Conservation (phyloP, 371 early-diverging fungal genomes). For the Dinochytrium kinnereticum region DNA sequence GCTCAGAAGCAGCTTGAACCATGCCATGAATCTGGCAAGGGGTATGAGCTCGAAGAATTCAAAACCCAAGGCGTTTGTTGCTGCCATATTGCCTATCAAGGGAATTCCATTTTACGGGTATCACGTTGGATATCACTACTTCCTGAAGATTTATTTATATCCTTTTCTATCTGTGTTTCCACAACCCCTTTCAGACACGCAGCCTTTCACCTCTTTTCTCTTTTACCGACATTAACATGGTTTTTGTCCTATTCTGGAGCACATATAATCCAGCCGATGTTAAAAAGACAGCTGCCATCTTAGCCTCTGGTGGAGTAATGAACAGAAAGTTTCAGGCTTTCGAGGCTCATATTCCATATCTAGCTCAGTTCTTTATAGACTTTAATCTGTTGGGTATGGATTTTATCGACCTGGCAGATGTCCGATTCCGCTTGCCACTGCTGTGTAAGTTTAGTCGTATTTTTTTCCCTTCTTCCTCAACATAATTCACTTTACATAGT, state of each 20-base stretch:
- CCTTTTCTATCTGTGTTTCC: too few relatives aligned
- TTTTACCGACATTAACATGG: too few relatives aligned
- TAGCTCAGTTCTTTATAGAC: slow-evolving; percentile 91
- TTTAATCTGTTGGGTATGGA: slow-evolving; percentile 94
- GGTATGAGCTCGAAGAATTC: not conserved
- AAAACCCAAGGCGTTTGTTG: slow-evolving; percentile 43
- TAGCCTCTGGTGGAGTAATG: slow-evolving; percentile 77
- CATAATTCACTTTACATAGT: too few relatives aligned
- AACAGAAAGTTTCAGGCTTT: slow-evolving; percentile 69
- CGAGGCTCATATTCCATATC: slow-evolving; percentile 88
- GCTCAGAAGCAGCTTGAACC: slow-evolving; percentile 74
- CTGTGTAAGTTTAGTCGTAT: slow-evolving; percentile 9
- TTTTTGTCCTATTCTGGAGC: too few relatives aligned
- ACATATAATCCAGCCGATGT: slow-evolving; percentile 69
- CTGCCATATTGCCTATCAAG: slow-evolving; percentile 71
- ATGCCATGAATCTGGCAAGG: slow-evolving; percentile 65
- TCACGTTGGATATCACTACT: slow-evolving; percentile 66
- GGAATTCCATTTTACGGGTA: slow-evolving; percentile 91
- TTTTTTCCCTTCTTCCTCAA: too few relatives aligned
- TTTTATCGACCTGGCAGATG: slow-evolving; percentile 61
- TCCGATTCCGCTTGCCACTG: slow-evolving; percentile 43
- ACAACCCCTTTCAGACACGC: too few relatives aligned
- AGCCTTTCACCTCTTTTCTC: too few relatives aligned
- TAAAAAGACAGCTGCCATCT: slow-evolving; percentile 62
- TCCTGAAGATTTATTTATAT: slow-evolving; percentile 77